Evolutionary conservation across 1,139 yeast genomes (phyloP).

Genomic region (Candida gigantensis): DNA sequence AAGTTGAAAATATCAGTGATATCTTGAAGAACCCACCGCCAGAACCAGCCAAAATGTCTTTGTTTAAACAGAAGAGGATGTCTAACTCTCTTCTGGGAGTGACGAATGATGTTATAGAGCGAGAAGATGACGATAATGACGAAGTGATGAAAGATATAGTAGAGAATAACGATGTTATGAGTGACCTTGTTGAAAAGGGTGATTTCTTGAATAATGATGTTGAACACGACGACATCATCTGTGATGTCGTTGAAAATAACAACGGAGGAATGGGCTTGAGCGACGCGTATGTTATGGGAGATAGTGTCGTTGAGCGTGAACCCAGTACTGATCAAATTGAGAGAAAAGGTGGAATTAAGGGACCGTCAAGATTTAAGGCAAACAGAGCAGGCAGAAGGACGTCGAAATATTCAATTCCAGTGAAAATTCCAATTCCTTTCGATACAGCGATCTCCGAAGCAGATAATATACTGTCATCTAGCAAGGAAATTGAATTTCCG

Average conservation of each 20-base stretch:
- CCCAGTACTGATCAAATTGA: background rate
- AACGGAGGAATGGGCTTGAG: no score
- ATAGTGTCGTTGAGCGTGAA: slow-evolving; percentile 1
- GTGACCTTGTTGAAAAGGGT: background rate
- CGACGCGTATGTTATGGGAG: no score
- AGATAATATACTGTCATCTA: slow-evolving; percentile 26
- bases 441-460: slow-evolving; percentile 8
- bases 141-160: slow-evolving; percentile 5
- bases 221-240: slow-evolving; percentile 11
- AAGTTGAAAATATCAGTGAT: slow-evolving; percentile 58
- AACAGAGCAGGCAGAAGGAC: slow-evolving; percentile 11
- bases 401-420: slow-evolving; percentile 7
- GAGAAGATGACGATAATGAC: slow-evolving; percentile 8
- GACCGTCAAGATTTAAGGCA: slow-evolving; percentile 31
- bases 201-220: no score
- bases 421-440: slow-evolving; percentile 8
- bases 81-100: slow-evolving; percentile 5
- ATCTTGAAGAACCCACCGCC: slow-evolving; percentile 31
- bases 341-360: background rate
- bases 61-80: slow-evolving; percentile 17
- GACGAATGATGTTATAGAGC: background rate
- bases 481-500: no score
- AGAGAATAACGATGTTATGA: slow-evolving; percentile 7
- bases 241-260: slow-evolving; percentile 11
- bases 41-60: slow-evolving; percentile 12